phyloP scores from a whole-genome alignment of 1,139 yeast species.

The Protomyces macrosporus region DNA sequence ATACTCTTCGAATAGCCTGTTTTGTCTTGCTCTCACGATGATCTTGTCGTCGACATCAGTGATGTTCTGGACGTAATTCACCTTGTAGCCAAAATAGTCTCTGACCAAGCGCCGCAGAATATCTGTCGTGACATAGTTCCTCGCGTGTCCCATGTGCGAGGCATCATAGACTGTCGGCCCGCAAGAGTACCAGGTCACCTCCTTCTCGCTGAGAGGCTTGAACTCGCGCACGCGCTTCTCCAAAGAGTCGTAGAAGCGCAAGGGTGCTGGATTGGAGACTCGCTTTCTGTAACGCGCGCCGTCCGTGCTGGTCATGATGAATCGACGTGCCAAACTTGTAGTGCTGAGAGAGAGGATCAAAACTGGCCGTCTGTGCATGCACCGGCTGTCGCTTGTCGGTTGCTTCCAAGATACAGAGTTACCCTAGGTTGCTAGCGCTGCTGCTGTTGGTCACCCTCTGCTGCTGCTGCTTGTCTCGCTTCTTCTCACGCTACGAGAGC shows the following conservation, averaged over 20 bases:
- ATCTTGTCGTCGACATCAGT: slow-evolving; percentile 97
- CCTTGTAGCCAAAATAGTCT: slow-evolving; percentile 84
- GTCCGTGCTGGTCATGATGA: too few species aligned
- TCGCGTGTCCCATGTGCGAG: slow-evolving; percentile 98
- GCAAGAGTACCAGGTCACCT: slow-evolving; percentile 84
- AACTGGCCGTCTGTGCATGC: too few species aligned
- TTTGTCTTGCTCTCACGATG: slow-evolving; percentile 89
- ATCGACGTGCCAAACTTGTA: too few species aligned
- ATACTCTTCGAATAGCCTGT: slow-evolving; percentile 64
- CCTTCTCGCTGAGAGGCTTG: neutral
- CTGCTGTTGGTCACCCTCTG: too few species aligned
- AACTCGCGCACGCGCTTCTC: slow-evolving; percentile 13
- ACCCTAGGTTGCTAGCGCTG: too few species aligned
- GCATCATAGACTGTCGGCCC: slow-evolving; percentile 99
- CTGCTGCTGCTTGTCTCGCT: too few species aligned
- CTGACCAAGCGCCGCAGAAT: slow-evolving; percentile 81
- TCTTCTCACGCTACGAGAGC: too few species aligned
- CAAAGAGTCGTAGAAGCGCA: slow-evolving; percentile 15
- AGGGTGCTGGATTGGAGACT: neutral
- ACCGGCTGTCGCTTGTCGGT: too few species aligned
- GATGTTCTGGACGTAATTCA: slow-evolving; percentile 86
- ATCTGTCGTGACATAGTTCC: slow-evolving; percentile 92
- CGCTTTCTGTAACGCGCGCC: too few species aligned
- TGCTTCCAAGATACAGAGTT: too few species aligned
- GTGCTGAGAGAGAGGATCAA: too few species aligned